Evolutionary conservation across 768 basidiomycete species (phyloP), one percentile per base, ranked within the genome.

Genomic region (Mycena pura): DNA sequence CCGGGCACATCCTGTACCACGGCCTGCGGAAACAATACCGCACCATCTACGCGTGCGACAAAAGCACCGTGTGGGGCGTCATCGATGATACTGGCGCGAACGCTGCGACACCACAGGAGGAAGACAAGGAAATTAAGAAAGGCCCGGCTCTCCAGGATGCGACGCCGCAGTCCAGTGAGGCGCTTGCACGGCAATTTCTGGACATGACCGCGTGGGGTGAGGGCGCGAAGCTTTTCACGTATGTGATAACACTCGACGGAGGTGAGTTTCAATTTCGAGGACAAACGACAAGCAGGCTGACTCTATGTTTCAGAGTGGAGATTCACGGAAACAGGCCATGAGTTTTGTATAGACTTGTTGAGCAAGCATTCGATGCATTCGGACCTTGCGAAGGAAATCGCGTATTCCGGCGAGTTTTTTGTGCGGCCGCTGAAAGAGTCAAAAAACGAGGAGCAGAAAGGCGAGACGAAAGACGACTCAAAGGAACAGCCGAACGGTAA

Each of bases 361-460:
- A 78, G 76, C 67, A 82, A 82, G 59, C 80, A 81, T 57, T 77
- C 76, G 8, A 80, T 80, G 79, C 81, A 82, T 67, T 74, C 80
- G 28, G 75, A 80, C 62, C 78, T 79, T 24, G 71, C 77, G 38
- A 67, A 72, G 41, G 79, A 78, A 57, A 77, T 82, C 62, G 77
- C 79, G n/a, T n/a, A n/a, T n/a, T n/a, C n/a, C n/a, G n/a, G n/a
- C n/a, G n/a, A n/a, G n/a, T n/a, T n/a, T n/a, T n/a, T n/a, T n/a
- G n/a, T n/a, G n/a, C n/a, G n/a, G n/a, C n/a, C n/a, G n/a, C n/a
- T n/a, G n/a, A n/a, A n/a, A n/a, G n/a, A n/a, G n/a, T n/a, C n/a
- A n/a, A n/a, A n/a, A n/a, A n/a, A n/a, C n/a, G n/a, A n/a, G n/a
- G n/a, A n/a, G n/a, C n/a, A n/a, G n/a, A n/a, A n/a, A n/a, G n/a